Percentiles rank a stretch among this genome's conserved stretches.
Evolutionary conservation across 768 basidiomycete species (phyloP).

Genomic region (Lanmaoa pseudosensibilis): DNA sequence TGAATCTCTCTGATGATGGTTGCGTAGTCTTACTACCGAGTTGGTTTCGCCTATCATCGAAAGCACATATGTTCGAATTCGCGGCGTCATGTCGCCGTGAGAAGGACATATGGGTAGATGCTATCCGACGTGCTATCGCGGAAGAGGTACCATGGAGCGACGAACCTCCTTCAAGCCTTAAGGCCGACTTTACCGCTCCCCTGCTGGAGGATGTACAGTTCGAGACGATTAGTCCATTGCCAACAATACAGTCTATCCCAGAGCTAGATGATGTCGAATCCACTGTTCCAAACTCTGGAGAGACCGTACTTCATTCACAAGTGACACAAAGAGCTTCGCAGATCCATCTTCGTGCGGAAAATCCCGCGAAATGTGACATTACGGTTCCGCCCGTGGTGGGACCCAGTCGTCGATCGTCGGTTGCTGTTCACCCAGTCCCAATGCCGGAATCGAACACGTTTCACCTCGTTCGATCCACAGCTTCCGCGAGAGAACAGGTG

Average conservation of each 20-base stretch:
- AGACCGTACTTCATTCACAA: neutral
- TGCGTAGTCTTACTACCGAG: conserved; percentile 72
- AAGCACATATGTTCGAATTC: conserved; percentile 78
- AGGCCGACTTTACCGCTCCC: conserved; percentile 41
- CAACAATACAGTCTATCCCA: conserved; percentile 60
- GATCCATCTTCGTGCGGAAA: conserved; percentile 24
- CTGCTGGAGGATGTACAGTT: conserved; percentile 39
- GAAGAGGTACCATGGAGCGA: conserved; percentile 49
- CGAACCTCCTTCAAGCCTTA: conserved; percentile 66
- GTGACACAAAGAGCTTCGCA: conserved; percentile 7
- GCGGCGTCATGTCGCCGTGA: conserved; percentile 83
- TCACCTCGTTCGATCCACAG: conserved; percentile 66
- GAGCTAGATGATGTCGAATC: conserved; percentile 37
- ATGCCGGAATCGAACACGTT: conserved; percentile 50
- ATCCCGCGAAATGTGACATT: conserved; percentile 18
- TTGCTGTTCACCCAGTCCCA: conserved; percentile 56
- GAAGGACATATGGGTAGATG: conserved; percentile 82
- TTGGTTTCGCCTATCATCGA: conserved; percentile 71
- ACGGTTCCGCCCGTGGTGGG: conserved; percentile 13
- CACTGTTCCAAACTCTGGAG: conserved; percentile 5
- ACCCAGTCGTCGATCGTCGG: conserved; percentile 59
- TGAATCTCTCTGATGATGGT: conserved; percentile 6
- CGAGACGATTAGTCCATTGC: conserved; percentile 42
- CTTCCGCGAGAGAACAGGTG: conserved; percentile 63
- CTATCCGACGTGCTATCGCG: conserved; percentile 54